A percentile compares a stretch with the other conserved stretches of the same genome.
phyloP scores from a whole-genome alignment of 495 filamentous ascomycete species.

The Xylaria curta region DNA sequence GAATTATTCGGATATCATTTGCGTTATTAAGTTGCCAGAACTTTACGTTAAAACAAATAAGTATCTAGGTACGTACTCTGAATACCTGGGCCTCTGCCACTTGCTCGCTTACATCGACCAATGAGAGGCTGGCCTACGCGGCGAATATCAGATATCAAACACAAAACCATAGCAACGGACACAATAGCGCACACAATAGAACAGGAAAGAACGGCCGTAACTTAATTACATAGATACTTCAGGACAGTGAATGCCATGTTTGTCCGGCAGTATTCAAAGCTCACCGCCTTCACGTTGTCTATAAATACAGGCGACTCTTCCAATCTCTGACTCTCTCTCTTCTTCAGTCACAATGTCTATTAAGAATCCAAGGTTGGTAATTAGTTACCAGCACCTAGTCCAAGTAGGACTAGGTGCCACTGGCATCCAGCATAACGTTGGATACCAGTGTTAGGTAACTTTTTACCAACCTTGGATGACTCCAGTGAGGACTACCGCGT shows the following conservation, averaged over 20 bases:
- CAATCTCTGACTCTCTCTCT: neutral
- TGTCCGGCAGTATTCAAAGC: neutral
- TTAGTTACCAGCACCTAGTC: constrained; percentile 2
- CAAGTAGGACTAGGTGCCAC: neutral
- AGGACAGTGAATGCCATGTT: neutral
- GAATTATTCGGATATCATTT: neutral
- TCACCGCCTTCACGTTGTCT: neutral
- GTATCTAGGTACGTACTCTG: neutral
- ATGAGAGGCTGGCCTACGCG: neutral
- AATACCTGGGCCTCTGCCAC: neutral
- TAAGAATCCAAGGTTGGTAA: neutral
- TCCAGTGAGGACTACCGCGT: neutral
- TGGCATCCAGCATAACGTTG: neutral
- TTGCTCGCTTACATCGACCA: neutral
- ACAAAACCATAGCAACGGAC: neutral
- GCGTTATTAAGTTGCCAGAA: neutral
- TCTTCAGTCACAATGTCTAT: no score
- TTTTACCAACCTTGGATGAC: constrained; percentile 1
- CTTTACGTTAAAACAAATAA: neutral
- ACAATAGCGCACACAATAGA: neutral
- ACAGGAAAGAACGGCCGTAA: neutral
- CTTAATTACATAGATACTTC: neutral
- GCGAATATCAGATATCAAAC: no score
- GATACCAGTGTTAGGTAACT: neutral
- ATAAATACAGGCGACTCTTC: neutral